Base-by-base conservation (phyloP, 2,329 filamentous ascomycete species). In the Penicillium sp. region DNA sequence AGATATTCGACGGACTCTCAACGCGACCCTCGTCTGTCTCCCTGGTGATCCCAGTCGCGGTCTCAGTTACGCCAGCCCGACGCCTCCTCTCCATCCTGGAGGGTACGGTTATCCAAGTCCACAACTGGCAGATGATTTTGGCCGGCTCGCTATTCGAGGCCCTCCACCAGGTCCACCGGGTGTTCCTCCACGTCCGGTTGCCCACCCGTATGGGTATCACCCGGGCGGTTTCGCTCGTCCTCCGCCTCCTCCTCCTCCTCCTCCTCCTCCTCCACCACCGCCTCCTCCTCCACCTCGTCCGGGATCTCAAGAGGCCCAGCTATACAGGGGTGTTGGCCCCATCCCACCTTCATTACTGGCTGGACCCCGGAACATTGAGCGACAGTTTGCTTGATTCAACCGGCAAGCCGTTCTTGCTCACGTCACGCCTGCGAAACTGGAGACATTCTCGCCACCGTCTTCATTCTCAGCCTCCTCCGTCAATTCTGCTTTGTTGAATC, bases 1-100 rank as follows among this genome's bases (percentile, higher is more conserved):
- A 27, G 91, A 97, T 62, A 95, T 97, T 48, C 85, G 83, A 27
- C 81, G 86, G 52, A 90, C 85, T 0, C 73, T 96, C 0, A 80
- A 83, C 24, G 88, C 88, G 0, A 70, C 71, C 1, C 78, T 82
- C 26, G 80, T 95, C n/a, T 76, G 78, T 4, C 76, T 95, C 0
- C 89, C 89, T 0, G 84, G 66, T n/a, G 61, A 62, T 25, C 61
- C 65, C 9, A 57, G 63, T 32, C 62, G 59, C 25, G 53, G 61
- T 9, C 52, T 63, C 37, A 52, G 55, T 27, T 66, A 58, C 39
- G 43, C 50, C 18, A 24, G 43, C 29, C 45, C 50, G 25, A 35
- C 36, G 32, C 42, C 51, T 4, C 38, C 47, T 11, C 47, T 47
- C 5, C 40, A 43, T 9, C 9, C 40, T 11, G 48, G 45, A 27